These are phyloP conservation scores for Torulaspora microellipsoides DNA, from an alignment of 805 yeast genomes.

Conservation along the genomic window DNA sequence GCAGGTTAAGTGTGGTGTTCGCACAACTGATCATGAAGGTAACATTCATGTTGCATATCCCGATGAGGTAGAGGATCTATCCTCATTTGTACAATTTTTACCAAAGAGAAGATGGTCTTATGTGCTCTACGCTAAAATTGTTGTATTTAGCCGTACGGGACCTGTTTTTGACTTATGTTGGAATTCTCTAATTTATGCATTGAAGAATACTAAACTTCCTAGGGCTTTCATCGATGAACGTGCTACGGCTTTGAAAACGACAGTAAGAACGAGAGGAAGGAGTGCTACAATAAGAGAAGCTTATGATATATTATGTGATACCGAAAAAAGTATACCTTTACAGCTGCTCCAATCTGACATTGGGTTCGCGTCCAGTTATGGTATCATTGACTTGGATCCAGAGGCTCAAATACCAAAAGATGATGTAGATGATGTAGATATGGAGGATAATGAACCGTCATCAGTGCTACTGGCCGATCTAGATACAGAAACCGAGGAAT, in stretches of 20 bases:
- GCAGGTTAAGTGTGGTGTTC: constrained; percentile 41
- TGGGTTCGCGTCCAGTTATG: constrained; percentile 51
- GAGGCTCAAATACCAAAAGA: constrained; percentile 27
- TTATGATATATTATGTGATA: constrained; percentile 55
- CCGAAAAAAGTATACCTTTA: constrained; percentile 38
- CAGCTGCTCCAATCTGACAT: constrained; percentile 36
- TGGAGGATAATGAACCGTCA: constrained; percentile 30
- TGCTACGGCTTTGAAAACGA: constrained; percentile 47
- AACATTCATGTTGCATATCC: constrained; percentile 43
- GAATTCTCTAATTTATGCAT: constrained; percentile 60
- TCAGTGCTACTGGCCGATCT: constrained; percentile 61
- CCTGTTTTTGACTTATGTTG: constrained; percentile 77
- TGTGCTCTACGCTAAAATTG: constrained; percentile 67
- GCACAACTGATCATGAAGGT: constrained; percentile 48
- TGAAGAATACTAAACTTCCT: constrained; percentile 60
- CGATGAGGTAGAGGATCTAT: constrained; percentile 37
- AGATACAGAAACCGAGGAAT: constrained; percentile 83
- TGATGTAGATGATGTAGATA: constrained; percentile 32
- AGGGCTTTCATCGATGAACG: constrained; percentile 62
- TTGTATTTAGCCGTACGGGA: constrained; percentile 76
- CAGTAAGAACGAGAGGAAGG: constrained; percentile 49
- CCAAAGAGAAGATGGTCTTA: constrained; percentile 47
- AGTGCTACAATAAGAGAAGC: constrained; percentile 45
- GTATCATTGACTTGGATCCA: constrained; percentile 46
- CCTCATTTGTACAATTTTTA: constrained; percentile 25